phyloP scores from a whole-genome alignment of 352 stramenopile genomes.

The Aphanomyces astaci region DNA sequence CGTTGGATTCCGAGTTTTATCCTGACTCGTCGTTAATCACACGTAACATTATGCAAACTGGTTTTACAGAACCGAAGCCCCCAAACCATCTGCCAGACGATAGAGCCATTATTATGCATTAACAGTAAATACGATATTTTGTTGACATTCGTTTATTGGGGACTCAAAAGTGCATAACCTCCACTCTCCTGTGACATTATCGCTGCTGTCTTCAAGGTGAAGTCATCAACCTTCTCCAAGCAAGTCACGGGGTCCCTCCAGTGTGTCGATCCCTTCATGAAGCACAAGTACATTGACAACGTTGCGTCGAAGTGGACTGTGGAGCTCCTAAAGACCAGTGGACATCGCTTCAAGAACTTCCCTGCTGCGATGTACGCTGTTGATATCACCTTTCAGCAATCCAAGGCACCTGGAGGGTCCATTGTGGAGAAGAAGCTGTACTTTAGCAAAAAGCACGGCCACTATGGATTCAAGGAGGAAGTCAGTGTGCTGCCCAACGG shows the following conservation, averaged over 20 bases:
- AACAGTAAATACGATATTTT: too few relatives aligned
- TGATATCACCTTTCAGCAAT: neutral
- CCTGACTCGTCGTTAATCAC: too few relatives aligned
- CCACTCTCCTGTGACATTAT: too few relatives aligned
- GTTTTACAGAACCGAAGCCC: too few relatives aligned
- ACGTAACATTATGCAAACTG: too few relatives aligned
- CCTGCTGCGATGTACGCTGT: neutral
- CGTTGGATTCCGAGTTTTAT: too few relatives aligned
- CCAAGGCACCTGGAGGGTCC: neutral
- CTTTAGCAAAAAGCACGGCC: constrained; percentile 18
- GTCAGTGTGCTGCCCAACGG: constrained; percentile 24
- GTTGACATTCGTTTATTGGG: too few relatives aligned
- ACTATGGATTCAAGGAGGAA: constrained; percentile 25
- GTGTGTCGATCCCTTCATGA: neutral
- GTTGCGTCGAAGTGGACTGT: neutral
- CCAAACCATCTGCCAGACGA: too few relatives aligned
- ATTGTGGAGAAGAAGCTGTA: neutral
- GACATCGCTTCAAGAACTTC: neutral
- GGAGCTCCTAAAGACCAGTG: neutral
- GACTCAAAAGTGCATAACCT: too few relatives aligned
- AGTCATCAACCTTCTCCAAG: too few relatives aligned
- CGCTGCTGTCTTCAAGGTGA: too few relatives aligned
- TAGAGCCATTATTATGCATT: too few relatives aligned
- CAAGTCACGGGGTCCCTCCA: neutral
- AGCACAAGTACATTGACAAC: neutral